These are phyloP conservation scores for Chrysoporthe austroafricana DNA, from an alignment of 2,329 filamentous ascomycete species.

Conservation along the genomic window DNA sequence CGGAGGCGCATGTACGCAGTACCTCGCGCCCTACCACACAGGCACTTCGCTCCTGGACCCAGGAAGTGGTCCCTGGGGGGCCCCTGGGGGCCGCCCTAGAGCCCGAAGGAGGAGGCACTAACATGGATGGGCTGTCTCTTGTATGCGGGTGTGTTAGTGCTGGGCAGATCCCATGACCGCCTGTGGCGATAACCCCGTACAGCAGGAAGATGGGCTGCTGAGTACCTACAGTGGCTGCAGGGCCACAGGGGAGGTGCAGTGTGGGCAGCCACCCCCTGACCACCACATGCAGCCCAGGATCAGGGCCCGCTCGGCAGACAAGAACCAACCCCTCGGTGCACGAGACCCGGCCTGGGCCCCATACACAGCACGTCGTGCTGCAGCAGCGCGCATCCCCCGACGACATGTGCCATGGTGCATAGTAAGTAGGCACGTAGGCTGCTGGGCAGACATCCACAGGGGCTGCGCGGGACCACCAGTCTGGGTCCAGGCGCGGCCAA, in stretches of 20 bases:
- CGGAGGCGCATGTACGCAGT: neutral
- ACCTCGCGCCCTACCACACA: neutral
- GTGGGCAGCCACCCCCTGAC: neutral
- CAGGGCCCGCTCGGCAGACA: neutral
- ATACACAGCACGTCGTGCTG: neutral
- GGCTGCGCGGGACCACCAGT: neutral
- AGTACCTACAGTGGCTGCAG: neutral
- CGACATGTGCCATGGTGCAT: neutral
- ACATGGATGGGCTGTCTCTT: neutral
- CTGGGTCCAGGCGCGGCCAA: neutral
- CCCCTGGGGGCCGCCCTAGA: neutral
- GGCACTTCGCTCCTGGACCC: neutral
- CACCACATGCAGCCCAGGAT: slow-evolving; percentile 7
- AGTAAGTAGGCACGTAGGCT: too few species aligned
- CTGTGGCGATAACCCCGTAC: too few species aligned
- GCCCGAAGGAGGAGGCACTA: neutral
- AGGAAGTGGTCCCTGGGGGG: too few species aligned
- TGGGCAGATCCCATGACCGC: neutral
- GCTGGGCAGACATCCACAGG: too few species aligned
- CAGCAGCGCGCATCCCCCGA: neutral
- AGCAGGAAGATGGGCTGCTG: neutral
- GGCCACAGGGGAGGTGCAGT: too few species aligned
- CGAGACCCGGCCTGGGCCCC: neutral
- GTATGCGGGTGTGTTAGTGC: neutral
- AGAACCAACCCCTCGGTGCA: neutral